These are phyloP conservation scores for Aspergillus tamarii DNA, from an alignment of 2,329 filamentous ascomycete genomes.

Conservation along the genomic window DNA sequence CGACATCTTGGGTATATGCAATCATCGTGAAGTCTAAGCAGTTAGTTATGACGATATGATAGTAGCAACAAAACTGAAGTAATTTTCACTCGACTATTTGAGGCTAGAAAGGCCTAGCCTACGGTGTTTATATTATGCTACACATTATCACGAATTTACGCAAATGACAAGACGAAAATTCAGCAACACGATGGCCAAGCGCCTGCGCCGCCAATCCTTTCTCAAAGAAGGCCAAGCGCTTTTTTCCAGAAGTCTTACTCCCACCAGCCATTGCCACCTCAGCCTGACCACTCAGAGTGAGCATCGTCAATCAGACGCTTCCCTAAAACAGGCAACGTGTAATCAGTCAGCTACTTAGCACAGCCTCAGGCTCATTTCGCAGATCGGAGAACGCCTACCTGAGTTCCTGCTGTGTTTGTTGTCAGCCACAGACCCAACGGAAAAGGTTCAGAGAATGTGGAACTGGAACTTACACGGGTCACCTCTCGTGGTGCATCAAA, in stretches of 20 bases:
- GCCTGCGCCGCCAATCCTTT: background rate
- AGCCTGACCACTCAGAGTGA: background rate
- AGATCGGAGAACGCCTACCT: conserved; percentile 15
- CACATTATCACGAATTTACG: background rate
- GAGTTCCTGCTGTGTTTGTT: conserved; percentile 13
- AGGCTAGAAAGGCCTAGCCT: background rate
- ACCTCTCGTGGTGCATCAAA: conserved; percentile 27
- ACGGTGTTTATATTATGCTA: background rate
- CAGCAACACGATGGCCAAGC: conserved; percentile 2
- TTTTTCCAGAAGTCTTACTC: background rate
- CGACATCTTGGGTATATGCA: background rate
- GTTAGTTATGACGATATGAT: background rate
- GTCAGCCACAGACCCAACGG: conserved; percentile 10
- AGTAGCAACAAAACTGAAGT: background rate
- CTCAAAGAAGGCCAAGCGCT: background rate
- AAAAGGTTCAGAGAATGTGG: background rate
- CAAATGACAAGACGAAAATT: background rate
- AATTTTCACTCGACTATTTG: background rate
- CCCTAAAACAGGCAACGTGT: conserved; percentile 2
- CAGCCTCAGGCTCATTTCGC: conserved; percentile 16
- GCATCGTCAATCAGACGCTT: background rate
- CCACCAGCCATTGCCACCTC: background rate
- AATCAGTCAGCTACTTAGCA: conserved; percentile 13
- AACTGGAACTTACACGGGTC: conserved; percentile 16
- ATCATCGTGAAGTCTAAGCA: background rate